Percentiles rank a stretch among this genome's conserved stretches.
Conservation (phyloP, 1,284 basidiomycete species). For the Agroathelia rolfsii region DNA sequence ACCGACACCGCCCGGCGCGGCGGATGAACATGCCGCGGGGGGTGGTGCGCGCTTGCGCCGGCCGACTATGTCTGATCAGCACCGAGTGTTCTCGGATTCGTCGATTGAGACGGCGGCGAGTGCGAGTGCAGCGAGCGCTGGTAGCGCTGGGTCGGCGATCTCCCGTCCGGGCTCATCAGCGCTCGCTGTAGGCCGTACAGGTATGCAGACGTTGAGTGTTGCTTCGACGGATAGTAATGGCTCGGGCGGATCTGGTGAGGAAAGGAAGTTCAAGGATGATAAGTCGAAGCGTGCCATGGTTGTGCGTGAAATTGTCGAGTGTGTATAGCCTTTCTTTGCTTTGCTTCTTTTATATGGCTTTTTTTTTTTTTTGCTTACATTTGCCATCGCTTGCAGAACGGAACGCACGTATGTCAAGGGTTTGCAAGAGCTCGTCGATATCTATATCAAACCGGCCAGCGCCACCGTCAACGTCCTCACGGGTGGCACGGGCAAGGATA, state of each 20-base stretch:
- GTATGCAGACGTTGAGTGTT: constrained; percentile 64
- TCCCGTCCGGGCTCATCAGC: too few species aligned
- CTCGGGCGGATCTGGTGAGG: constrained; percentile 50
- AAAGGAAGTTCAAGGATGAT: constrained; percentile 84
- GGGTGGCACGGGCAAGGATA: constrained; percentile 66
- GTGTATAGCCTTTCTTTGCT: constrained; percentile 25
- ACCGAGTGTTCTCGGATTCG: too few species aligned
- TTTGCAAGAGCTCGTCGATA: constrained; percentile 86
- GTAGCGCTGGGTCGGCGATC: too few species aligned
- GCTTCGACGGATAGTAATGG: constrained; percentile 64
- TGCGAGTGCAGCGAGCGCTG: constrained; percentile 40
- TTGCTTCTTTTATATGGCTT: constrained; percentile 7
- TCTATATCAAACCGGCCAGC: constrained; percentile 87
- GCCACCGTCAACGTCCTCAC: constrained; percentile 60
- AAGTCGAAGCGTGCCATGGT: constrained; percentile 71
- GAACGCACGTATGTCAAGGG: constrained; percentile 94
- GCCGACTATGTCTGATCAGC: too few species aligned
- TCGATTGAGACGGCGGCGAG: constrained; percentile 44
- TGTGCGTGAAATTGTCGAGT: constrained; percentile 82
- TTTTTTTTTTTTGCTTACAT: constrained; percentile 11
- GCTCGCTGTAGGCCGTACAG: too few species aligned
- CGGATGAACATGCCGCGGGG: constrained; percentile 29
- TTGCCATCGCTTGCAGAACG: constrained; percentile 55
- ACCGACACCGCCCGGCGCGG: constrained; percentile 37
- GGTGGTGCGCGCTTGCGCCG: constrained; percentile 41